Evolutionary conservation across 805 yeast species (phyloP), one percentile per base, ranked within the genome.

Genomic region (Barnettozyma sp.): DNA sequence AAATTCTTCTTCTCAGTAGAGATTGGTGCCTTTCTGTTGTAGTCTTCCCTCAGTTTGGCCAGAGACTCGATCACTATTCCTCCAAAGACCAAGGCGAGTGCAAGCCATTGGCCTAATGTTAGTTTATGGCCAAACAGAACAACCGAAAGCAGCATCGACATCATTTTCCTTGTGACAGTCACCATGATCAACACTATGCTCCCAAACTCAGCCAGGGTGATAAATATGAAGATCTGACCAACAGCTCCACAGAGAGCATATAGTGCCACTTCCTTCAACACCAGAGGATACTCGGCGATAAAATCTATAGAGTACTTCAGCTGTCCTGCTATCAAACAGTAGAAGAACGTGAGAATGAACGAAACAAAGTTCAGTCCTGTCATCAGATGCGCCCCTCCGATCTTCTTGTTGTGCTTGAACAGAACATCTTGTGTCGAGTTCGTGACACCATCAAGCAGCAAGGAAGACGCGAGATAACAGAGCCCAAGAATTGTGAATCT

Each of bases 161-260:
- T 65, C 96, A 92, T 90, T 54, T 92, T 92, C 49, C 99, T 71
- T 1, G 98, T 90, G 8, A 92, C 97, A 0, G 97, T 92, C 13
- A 94, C 90, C 26, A 95, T 90, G 20, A 90, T 87, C 36, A 92
- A 65, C 0, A 83, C 73, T 41, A 92, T 63, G 2, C 96, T 85
- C 33, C 90, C 95, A 54, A 84, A 92, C 39, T 74, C 70, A 48
- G 85, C 92, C 30, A 92, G 62, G 2, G 95, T 86, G 35, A 77
- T 59, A 54, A 88, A 92, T 28, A 92, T 85, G 60, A 94, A 92
- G n/a, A 88, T 73, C 59, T 92, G 97, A 12, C 99, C 99, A 19
- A 86, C 50, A 0, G 97, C 79, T 3, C 97, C 98, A 54, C 85
- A 78, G 1, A 77, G 36, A 0, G 88, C 79, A 58, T 84, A 92